phyloP scores from a whole-genome alignment of 441 rosid species.

The Gossypium schwendimanii region DNA sequence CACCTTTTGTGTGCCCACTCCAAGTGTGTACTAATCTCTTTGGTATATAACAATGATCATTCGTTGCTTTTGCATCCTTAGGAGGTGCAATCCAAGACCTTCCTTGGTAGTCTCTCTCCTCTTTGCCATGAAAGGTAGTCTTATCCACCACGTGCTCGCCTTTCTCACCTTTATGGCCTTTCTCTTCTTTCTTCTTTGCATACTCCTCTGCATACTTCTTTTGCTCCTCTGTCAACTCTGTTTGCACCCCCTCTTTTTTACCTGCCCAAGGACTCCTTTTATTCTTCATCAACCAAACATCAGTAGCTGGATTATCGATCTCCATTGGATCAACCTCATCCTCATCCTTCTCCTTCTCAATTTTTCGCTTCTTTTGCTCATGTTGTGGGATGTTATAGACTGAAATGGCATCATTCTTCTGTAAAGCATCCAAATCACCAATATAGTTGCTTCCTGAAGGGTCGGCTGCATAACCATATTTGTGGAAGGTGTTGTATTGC shows the following conservation, averaged over 20 bases:
- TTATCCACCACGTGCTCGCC: constrained; percentile 76
- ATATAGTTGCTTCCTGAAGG: constrained; percentile 75
- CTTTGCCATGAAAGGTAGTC: constrained; percentile 94
- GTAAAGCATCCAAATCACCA: constrained; percentile 70
- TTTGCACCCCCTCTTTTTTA: constrained; percentile 76
- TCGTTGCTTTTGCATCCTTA: constrained; percentile 85
- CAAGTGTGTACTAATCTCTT: constrained; percentile 91
- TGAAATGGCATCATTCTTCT: constrained; percentile 60
- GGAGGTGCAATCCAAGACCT: constrained; percentile 96
- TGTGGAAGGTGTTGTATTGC: constrained; percentile 88
- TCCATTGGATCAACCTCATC: constrained; percentile 37
- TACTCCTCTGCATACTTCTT: constrained; percentile 94
- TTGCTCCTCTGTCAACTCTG: constrained; percentile 91
- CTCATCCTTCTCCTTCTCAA: constrained; percentile 52
- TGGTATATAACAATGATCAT: constrained; percentile 92
- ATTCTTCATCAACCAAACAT: constrained; percentile 70
- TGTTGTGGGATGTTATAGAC: constrained; percentile 79
- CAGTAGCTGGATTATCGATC: constrained; percentile 69
- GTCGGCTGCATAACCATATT: constrained; percentile 82
- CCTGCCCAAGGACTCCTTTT: constrained; percentile 96
- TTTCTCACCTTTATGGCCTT: constrained; percentile 54
- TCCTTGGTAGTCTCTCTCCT: constrained; percentile 93
- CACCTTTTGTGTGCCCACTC: constrained; percentile 98
- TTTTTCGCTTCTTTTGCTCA: constrained; percentile 69
- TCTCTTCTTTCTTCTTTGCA: constrained; percentile 90